Base-by-base conservation (phyloP, 768 basidiomycete genomes). In the Russula vinacea region DNA sequence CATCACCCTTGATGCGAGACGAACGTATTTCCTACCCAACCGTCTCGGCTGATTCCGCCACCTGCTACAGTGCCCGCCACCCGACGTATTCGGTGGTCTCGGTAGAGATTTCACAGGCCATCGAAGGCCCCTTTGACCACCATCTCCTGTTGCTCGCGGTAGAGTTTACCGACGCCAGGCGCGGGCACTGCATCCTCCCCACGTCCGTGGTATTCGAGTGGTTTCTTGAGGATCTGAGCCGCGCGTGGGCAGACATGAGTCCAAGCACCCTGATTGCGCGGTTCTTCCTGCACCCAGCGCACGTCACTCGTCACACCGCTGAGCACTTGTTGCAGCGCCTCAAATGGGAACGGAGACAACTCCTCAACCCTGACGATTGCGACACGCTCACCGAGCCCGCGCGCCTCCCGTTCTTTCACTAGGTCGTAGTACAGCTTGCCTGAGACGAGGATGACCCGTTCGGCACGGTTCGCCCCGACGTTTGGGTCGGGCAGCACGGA, bases 401-500 rank as follows among this genome's bases (percentile, higher is more conserved):
- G 73, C 19, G 78, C 74, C 40, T 83, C 75, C 8, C 92, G 84
- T 62, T 88, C 84, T 67, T 88, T 90, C 66, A 82, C 75, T 16
- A 96, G 84, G 24, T 94, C 92, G 74, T 95, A 95, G 76, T 92
- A 96, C 1, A 93, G 74, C 76, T 96, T 96, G 14, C 94, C 94
- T 0, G 86, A 82, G 55, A 92, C 77, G 49, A 94, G 72, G 29
- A 93, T 78, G n/a, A 96, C 79, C 3, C 88, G 84, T 67, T 84
- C 77, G 24, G 83, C 83, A 14, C 76, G 73, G 2, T 70, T 67
- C 5, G 72, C 62, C 67, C 80, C 69, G 16, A 68, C 56, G 11
- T 77, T 50, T 1, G 80, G 78, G 68, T 90, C 89, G 7, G 77
- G 74, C 9, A 92, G 77, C 19, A 94, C 85, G 1, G 89, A 84